Evolutionary conservation across 495 filamentous ascomycete species (phyloP).

Genomic region (Endocarpon pusillum): DNA sequence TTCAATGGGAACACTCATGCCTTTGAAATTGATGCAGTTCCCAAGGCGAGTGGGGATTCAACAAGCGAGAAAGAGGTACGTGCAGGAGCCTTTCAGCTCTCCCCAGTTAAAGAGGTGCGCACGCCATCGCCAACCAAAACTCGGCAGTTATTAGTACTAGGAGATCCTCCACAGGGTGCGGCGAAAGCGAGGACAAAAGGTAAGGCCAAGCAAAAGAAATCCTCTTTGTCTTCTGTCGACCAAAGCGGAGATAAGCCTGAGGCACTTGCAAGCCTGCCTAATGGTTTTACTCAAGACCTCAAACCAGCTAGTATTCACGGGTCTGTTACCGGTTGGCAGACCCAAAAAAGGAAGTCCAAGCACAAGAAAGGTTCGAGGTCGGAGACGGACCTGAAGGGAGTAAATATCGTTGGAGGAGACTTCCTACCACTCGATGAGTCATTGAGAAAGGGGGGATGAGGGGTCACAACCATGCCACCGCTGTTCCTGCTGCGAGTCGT

Average conservation of each 20-base stretch:
- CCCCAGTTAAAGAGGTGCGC: no score
- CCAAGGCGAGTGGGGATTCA: no score
- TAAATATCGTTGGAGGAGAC: slow-evolving; percentile 17
- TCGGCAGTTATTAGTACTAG: background rate
- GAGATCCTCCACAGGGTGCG: slow-evolving; percentile 9
- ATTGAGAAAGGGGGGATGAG: slow-evolving; percentile 32
- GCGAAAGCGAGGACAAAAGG: slow-evolving; percentile 2
- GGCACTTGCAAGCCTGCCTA: slow-evolving; percentile 1
- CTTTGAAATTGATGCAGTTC: no score
- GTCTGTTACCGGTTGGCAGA: slow-evolving; percentile 26
- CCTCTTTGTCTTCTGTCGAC: background rate
- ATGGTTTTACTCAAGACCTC: background rate
- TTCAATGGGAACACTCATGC: no score
- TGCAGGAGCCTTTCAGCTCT: no score
- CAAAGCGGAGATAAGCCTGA: slow-evolving; percentile 1
- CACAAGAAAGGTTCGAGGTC: slow-evolving; percentile 25
- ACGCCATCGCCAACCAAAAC: no score
- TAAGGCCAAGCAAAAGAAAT: slow-evolving; percentile 12
- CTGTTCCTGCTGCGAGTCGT: no score
- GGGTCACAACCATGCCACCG: background rate
- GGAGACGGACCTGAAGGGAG: slow-evolving; percentile 13
- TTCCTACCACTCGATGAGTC: slow-evolving; percentile 30
- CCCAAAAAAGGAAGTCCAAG: slow-evolving; percentile 28
- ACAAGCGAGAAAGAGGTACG: no score
- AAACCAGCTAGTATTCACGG: slow-evolving; percentile 3